Conservation (phyloP, 2,329 filamentous ascomycete genomes). For the Elsinoe fawcettii region DNA sequence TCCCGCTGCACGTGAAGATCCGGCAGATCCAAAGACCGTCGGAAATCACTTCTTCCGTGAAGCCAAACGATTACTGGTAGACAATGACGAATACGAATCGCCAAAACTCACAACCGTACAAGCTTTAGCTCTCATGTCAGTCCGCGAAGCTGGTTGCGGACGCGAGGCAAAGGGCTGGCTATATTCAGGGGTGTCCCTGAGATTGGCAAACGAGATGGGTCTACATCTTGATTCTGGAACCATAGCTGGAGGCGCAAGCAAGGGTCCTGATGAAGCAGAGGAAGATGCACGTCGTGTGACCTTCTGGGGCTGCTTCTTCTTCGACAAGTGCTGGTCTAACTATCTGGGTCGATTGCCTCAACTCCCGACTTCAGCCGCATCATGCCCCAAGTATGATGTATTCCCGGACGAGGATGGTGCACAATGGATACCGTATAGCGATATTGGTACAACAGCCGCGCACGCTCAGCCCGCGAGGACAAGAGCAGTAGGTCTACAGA, state of each 20-base stretch:
- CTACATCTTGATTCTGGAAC: constrained; percentile 74
- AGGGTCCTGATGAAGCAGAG: constrained; percentile 66
- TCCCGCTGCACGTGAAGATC: constrained; percentile 54
- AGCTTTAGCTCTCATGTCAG: constrained; percentile 89
- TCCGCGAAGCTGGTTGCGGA: constrained; percentile 88
- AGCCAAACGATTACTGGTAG: constrained; percentile 79
- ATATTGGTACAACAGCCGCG: constrained; percentile 65
- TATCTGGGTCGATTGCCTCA: constrained; percentile 90
- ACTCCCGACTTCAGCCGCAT: constrained; percentile 69
- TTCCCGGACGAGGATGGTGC: constrained; percentile 83
- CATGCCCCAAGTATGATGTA: constrained; percentile 80
- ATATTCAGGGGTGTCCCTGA: constrained; percentile 95
- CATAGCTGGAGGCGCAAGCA: constrained; percentile 49
- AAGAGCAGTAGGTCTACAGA: constrained; percentile 70
- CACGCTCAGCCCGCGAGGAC: constrained; percentile 74
- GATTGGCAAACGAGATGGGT: constrained; percentile 92
- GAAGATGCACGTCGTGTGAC: constrained; percentile 84
- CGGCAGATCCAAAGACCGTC: constrained; percentile 55
- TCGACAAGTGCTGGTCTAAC: constrained; percentile 98
- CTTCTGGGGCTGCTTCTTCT: constrained; percentile 97
- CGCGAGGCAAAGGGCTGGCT: constrained; percentile 96
- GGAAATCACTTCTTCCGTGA: constrained; percentile 85
- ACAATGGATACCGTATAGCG: constrained; percentile 81
- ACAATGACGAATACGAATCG: constrained; percentile 88
- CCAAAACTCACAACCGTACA: constrained; percentile 85